A percentile compares a stretch with the other conserved stretches of the same genome.
These are phyloP conservation scores for Excoecaria agallocha DNA, from an alignment of 345 rosid genomes.

Conservation along the genomic window DNA sequence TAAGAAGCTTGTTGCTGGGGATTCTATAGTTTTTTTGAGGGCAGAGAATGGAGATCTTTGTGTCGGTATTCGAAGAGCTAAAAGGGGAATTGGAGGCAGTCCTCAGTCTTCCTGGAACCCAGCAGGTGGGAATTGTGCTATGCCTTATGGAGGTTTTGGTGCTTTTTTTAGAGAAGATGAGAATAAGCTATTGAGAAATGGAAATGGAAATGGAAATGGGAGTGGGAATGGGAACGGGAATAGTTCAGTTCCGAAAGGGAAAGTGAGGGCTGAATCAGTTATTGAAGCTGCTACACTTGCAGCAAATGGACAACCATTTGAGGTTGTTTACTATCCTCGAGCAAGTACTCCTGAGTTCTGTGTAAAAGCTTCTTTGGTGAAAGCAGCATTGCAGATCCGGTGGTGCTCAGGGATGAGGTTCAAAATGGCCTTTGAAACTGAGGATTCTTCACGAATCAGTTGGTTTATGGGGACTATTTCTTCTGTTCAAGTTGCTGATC, in stretches of 20 bases:
- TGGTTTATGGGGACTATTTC: conserved; percentile 34
- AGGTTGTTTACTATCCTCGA: conserved; percentile 32
- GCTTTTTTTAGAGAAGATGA: conserved; percentile 58
- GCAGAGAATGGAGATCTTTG: conserved; percentile 90
- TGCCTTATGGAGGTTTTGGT: conserved; percentile 52
- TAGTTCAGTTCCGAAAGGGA: conserved; percentile 13
- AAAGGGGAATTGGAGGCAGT: conserved; percentile 48
- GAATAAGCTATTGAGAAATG: conserved; percentile 38
- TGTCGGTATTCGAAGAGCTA: conserved; percentile 85
- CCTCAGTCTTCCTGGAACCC: conserved; percentile 44
- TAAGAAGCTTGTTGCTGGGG: conserved; percentile 97
- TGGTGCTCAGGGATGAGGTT: conserved; percentile 37
- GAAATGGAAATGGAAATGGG: conserved; percentile 37
- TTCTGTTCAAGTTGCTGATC: conserved; percentile 56
- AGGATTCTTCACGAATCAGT: conserved; percentile 29
- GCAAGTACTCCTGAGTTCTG: conserved; percentile 29
- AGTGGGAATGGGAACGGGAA: conserved; percentile 10
- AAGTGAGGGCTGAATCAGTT: conserved; percentile 24
- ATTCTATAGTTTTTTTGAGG: conserved; percentile 83
- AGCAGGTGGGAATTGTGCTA: conserved; percentile 38
- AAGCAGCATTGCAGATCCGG: conserved; percentile 28
- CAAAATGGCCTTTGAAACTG: conserved; percentile 34
- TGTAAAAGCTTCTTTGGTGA: conserved; percentile 29
- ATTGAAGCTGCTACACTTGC: conserved; percentile 24
- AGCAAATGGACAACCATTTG: conserved; percentile 26